Base-by-base conservation (phyloP, 345 rosid genomes). In the Salix dunnii region DNA sequence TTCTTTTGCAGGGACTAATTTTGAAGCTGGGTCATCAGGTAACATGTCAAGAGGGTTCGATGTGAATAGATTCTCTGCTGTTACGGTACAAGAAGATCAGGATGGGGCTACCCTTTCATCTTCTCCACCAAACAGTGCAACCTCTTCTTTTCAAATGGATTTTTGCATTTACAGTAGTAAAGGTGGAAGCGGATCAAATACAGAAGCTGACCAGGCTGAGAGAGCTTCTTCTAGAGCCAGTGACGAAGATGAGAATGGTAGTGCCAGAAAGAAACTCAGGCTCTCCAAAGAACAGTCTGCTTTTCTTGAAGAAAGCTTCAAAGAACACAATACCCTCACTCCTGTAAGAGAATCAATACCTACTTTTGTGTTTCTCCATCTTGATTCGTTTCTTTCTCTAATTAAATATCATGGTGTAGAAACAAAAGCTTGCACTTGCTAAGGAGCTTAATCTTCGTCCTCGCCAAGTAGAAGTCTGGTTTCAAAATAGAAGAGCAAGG, bases 401-500 rank as follows among this genome's bases (percentile, higher is more conserved):
- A 58, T 58, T 74, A 58, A 40, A 31, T 48, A 33, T 43, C 16
- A 35, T 27, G 30, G 4, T 68, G 76, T 88, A 95, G 98, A 91
- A 91, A 78, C 91, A 93, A 69, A 93, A 95, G 85, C 88, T 88
- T 66, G 96, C 90, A 1, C 75, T 95, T 83, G 99, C 98, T 3
- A 91, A 90, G 62, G 92, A 90, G 77, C 82, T 93, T 82, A 91
- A 88, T 86, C 98, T 95, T 67, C 94, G 97, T 64, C 97, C 99
- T 55, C 89, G 97, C 48, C 99, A 95, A 74, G 94, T 95, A 3
- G 99, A 95, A 86, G 99, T 93, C 14, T 95, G 99, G 99, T 95
- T 95, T 81, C 99, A 95, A 71, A 95, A 93, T 84, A 86, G 99
- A 79, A 87, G 99, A 86, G 99, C 99, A 67, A 89, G 99, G 99